Base-by-base conservation (phyloP, 192 early-diverging fungal species). In the Entomortierella lignicola region DNA sequence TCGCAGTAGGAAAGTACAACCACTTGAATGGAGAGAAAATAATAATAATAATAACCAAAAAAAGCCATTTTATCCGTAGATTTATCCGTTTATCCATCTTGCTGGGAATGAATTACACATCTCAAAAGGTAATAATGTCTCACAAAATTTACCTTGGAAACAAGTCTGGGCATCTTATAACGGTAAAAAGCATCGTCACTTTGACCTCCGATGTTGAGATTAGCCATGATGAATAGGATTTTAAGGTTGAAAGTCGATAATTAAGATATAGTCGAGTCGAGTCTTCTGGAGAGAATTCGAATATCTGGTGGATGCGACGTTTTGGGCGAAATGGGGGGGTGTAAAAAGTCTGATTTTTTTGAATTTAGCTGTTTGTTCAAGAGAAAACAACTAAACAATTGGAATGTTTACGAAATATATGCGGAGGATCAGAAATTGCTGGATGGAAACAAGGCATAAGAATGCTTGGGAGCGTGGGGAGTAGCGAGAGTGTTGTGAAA, bases 161-260 rank as follows among this genome's bases (percentile, higher is more conserved):
- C 82, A 50, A 99, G 86, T 63, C 88, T 91, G 39, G 97, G 98
- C 98, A 99, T 99, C 86, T 97, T 98, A 91, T 99, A 99, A 52
- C 98, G 94, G 88, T 98, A 97, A 81, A 95, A 99, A 82, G 92
- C 86, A 89, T 99, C 97, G 63, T 92, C 88, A 64, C 92, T 89
- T 82, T 96, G 94, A 75, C 94, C 89, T 60, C 93, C 89, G 79
- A 98, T 95, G 85, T 98, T 98, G 71, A 93, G 82, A 77, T 86
- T 82, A 85, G 87, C 85, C 91, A 92, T 93, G 81, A 69, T 91
- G 75, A 41, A 70, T 69, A 70, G 50, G 47, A 27, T 6, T 29
- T 47, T 4, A 15, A 15, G 10, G 13, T 18, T 3, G 27, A 17
- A 44, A 32, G 48, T 21, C 29, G 60, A 62, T n/a, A n/a, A 50